phyloP scores from a whole-genome alignment of 2,329 filamentous ascomycete genomes.

The Hawksworthiomyces lignivorus region DNA sequence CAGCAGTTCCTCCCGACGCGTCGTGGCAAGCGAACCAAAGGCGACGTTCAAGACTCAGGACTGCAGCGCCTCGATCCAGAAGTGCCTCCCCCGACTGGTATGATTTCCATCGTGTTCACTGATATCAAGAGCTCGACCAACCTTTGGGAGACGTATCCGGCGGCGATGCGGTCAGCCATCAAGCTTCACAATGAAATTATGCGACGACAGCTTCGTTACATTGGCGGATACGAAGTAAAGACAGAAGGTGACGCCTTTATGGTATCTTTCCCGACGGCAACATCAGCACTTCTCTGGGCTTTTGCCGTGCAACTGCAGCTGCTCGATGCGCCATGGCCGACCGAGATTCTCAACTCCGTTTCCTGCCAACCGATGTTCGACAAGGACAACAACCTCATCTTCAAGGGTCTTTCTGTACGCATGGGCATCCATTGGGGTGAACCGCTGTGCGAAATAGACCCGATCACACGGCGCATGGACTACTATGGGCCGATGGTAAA shows the following conservation, averaged over 20 bases:
- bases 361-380: conserved; percentile 78
- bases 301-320: conserved; percentile 88
- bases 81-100: conserved; percentile 83
- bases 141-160: conserved; percentile 90
- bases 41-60: conserved; percentile 71
- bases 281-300: conserved; percentile 88
- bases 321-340: conserved; percentile 85
- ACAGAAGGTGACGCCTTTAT: conserved; percentile 99
- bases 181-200: conserved; percentile 97
- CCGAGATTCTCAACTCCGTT: conserved; percentile 80
- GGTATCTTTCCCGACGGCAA: conserved; percentile 96
- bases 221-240: conserved; percentile 97
- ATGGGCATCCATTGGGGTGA: conserved; percentile 98
- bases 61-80: conserved; percentile 81
- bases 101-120: conserved; percentile 91
- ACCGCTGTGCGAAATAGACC: conserved; percentile 90
- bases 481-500: conserved; percentile 99
- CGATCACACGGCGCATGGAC: conserved; percentile 96
- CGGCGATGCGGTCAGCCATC: conserved; percentile 93
- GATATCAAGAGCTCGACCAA: conserved; percentile 98
- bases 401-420: conserved; percentile 85
- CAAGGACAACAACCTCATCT: conserved; percentile 80
- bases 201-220: conserved; percentile 83
- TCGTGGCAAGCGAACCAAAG: conserved; percentile 56
- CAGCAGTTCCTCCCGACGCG: conserved; percentile 52